phyloP scores from a whole-genome alignment of 768 basidiomycete species.

The Psilocybe azurescens region DNA sequence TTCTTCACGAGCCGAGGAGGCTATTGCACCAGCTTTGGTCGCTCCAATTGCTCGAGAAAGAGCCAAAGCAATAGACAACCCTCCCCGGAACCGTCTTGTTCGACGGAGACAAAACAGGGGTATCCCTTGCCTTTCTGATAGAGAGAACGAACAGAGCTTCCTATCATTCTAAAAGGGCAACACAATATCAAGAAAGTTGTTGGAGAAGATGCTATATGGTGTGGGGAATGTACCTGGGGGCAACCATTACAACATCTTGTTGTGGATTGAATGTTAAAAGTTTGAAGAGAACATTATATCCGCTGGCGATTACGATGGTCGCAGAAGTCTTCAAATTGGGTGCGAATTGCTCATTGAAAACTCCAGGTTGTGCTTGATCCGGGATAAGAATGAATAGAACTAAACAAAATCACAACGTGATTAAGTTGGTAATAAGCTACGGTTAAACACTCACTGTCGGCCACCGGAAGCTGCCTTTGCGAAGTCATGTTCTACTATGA shows the following conservation, averaged over 20 bases:
- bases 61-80: conserved; percentile 51
- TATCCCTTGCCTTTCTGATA: conserved; percentile 66
- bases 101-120: conserved; percentile 69
- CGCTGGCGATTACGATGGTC: conserved; percentile 63
- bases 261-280: conserved; percentile 55
- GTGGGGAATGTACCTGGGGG: conserved; percentile 49
- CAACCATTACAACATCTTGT: conserved; percentile 72
- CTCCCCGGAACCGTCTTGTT: conserved; percentile 63
- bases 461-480: conserved; percentile 55
- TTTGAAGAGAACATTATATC: conserved; percentile 70
- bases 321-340: conserved; percentile 53
- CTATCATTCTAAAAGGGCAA: conserved; percentile 56
- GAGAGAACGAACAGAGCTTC: conserved; percentile 65
- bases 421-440: too few species aligned
- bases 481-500: conserved; percentile 62
- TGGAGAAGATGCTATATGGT: not conserved
- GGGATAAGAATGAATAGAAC: conserved; percentile 68
- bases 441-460: conserved; percentile 48
- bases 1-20: conserved; percentile 65
- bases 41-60: conserved; percentile 64
- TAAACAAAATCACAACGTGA: conserved; percentile 22
- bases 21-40: conserved; percentile 66
- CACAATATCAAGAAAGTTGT: not conserved
- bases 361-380: conserved; percentile 65
- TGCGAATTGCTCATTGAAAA: conserved; percentile 62